A percentile compares a stretch with the other conserved stretches of the same genome.
Evolutionary conservation across 140 eudicot species (phyloP).

Genomic region (Ambrosia hybrid): DNA sequence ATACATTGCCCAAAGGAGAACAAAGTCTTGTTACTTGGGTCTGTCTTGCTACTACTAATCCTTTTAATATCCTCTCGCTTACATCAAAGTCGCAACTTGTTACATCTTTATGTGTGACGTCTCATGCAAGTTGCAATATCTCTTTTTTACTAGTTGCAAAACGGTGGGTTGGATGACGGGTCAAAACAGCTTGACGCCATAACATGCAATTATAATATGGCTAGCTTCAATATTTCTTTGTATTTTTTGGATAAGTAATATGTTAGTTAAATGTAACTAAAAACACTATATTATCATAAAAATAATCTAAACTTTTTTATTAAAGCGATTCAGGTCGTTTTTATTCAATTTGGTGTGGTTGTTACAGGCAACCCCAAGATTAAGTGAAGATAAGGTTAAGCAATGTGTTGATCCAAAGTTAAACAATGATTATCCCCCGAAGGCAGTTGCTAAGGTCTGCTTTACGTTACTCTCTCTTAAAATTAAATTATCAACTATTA

Average conservation of each 20-base stretch:
- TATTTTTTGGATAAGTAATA: not conserved
- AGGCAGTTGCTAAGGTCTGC: constrained; percentile 60
- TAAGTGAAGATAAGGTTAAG: constrained; percentile 68
- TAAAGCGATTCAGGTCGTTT: not conserved
- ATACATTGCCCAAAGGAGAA: constrained; percentile 73
- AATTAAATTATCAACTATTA: not conserved
- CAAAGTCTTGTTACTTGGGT: constrained; percentile 80
- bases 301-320: not conserved
- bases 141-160: not conserved
- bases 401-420: constrained; percentile 74
- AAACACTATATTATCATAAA: not conserved
- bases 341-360: not conserved
- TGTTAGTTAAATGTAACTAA: not conserved
- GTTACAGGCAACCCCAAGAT: constrained; percentile 58
- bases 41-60: constrained; percentile 15
- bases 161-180: no score
- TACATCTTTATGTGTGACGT: not conserved
- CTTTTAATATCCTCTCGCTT: constrained; percentile 7
- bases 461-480: not conserved
- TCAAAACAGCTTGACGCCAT: no score
- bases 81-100: not conserved
- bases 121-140: constrained; percentile 11
- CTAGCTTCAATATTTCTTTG: not conserved
- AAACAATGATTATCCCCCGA: constrained; percentile 52
- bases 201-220: not conserved